Evolutionary conservation across 805 yeast genomes (phyloP).

Genomic region (Ogataea pilisensis): DNA sequence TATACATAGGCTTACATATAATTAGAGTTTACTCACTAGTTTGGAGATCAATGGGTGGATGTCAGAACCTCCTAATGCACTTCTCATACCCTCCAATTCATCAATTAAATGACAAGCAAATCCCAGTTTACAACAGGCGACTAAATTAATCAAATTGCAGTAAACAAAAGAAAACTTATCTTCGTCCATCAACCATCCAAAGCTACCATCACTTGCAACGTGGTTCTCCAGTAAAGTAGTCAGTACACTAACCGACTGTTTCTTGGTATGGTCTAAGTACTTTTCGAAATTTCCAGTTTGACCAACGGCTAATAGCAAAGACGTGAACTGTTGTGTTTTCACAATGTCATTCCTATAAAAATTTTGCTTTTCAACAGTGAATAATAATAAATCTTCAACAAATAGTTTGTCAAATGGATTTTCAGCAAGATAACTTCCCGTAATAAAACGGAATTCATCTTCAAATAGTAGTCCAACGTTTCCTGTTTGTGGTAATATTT

Average conservation of each 20-base stretch:
- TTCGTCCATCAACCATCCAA: slow-evolving; percentile 28
- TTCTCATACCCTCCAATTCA: background rate
- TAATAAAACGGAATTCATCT: slow-evolving; percentile 6
- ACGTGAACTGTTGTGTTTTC: slow-evolving; percentile 12
- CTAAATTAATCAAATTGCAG: slow-evolving; percentile 12
- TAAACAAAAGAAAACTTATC: slow-evolving; percentile 20
- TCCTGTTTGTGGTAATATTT: background rate
- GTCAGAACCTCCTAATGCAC: background rate
- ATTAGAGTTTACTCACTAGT: slow-evolving; percentile 3
- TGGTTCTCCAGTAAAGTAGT: slow-evolving; percentile 2
- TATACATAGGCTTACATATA: slow-evolving; percentile 1
- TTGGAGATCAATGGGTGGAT: slow-evolving; percentile 17
- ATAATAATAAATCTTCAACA: slow-evolving; percentile 37
- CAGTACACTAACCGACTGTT: background rate
- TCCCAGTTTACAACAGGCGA: slow-evolving; percentile 4
- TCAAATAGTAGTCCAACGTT: slow-evolving; percentile 2
- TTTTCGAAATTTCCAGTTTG: background rate
- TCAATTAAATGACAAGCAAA: background rate
- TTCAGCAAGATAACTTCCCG: background rate
- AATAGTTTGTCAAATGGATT: slow-evolving; percentile 10
- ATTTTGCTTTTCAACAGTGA: slow-evolving; percentile 65
- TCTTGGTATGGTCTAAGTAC: background rate
- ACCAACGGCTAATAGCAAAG: slow-evolving; percentile 1
- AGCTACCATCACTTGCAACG: slow-evolving; percentile 23
- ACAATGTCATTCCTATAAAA: slow-evolving; percentile 52